phyloP scores from a whole-genome alignment of 495 filamentous ascomycete species.

The Penicillium ucsense region DNA sequence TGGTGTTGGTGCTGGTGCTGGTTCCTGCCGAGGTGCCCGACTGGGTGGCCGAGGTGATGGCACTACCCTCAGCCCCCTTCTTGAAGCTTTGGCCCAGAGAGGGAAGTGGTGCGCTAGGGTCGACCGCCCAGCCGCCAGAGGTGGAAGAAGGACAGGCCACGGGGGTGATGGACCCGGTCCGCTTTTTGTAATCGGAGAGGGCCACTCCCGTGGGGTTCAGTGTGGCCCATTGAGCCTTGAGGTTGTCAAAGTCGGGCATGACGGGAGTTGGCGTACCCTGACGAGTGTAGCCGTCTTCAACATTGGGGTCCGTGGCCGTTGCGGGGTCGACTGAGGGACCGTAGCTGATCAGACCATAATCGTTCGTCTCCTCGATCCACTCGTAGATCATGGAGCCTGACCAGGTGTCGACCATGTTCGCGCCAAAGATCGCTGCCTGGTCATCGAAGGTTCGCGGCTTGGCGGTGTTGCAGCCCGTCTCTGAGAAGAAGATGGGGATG shows the following conservation, averaged over 20 bases:
- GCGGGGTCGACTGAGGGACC: constrained; percentile 38
- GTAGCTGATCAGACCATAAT: constrained; percentile 80
- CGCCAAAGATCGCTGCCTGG: constrained; percentile 65
- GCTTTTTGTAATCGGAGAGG: constrained; percentile 52
- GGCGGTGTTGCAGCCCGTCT: constrained; percentile 66
- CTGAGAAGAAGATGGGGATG: constrained; percentile 79
- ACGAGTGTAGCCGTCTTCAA: constrained; percentile 57
- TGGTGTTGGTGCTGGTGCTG: constrained; percentile 3
- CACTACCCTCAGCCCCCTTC: background rate
- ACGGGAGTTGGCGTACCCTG: constrained; percentile 67
- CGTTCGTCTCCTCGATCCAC: constrained; percentile 79
- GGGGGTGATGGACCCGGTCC: constrained; percentile 40
- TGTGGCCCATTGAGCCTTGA: constrained; percentile 68
- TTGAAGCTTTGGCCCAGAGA: constrained; percentile 46
- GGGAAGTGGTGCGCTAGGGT: constrained; percentile 58
- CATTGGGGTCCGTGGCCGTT: constrained; percentile 23
- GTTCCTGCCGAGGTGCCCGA: constrained; percentile 3
- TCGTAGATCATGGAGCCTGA: constrained; percentile 82
- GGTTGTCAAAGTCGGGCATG: constrained; percentile 65
- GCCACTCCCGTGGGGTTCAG: constrained; percentile 58
- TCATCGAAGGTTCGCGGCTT: constrained; percentile 65
- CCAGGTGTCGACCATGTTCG: constrained; percentile 64
- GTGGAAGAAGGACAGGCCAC: constrained; percentile 65
- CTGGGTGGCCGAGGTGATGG: constrained; percentile 3
- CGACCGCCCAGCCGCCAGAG: constrained; percentile 57